A percentile compares a stretch with the other conserved stretches of the same genome.
Conservation (phyloP, 2,329 filamentous ascomycete genomes). For the Orbilia blumenaviensis region DNA sequence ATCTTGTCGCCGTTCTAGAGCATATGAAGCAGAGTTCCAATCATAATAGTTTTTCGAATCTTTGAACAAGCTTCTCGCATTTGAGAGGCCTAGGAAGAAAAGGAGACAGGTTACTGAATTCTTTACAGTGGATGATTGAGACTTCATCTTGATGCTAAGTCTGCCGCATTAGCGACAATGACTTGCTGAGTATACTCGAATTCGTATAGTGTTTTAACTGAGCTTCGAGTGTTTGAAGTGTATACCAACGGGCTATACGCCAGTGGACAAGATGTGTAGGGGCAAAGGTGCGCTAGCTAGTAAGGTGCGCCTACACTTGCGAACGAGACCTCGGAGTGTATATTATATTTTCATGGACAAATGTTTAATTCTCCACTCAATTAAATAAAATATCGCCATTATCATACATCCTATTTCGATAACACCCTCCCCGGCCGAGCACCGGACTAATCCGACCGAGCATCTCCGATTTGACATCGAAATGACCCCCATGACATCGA, state of each 20-base stretch:
- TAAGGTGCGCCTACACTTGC: too few species aligned
- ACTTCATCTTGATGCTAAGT: neutral
- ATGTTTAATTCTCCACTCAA: too few species aligned
- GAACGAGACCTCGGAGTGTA: too few species aligned
- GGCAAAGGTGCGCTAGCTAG: neutral
- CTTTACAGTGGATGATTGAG: neutral
- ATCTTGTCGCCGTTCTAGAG: constrained; percentile 18
- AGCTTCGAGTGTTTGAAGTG: too few species aligned
- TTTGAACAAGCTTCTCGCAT: constrained; percentile 9
- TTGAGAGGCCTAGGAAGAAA: neutral
- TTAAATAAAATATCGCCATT: too few species aligned
- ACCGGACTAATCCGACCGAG: neutral
- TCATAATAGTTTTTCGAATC: neutral
- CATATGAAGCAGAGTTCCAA: neutral
- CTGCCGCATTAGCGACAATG: constrained; percentile 1
- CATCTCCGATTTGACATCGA: too few species aligned
- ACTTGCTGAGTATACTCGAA: too few species aligned
- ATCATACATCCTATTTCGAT: too few species aligned
- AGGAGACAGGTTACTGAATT: neutral
- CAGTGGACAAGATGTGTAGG: too few species aligned
- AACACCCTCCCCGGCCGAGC: neutral
- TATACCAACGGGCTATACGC: too few species aligned
- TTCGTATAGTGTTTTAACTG: neutral
- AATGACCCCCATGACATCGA: neutral
- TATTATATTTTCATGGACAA: too few species aligned